Base-by-base conservation (phyloP, 768 basidiomycete species). In the Russula dissimulans region DNA sequence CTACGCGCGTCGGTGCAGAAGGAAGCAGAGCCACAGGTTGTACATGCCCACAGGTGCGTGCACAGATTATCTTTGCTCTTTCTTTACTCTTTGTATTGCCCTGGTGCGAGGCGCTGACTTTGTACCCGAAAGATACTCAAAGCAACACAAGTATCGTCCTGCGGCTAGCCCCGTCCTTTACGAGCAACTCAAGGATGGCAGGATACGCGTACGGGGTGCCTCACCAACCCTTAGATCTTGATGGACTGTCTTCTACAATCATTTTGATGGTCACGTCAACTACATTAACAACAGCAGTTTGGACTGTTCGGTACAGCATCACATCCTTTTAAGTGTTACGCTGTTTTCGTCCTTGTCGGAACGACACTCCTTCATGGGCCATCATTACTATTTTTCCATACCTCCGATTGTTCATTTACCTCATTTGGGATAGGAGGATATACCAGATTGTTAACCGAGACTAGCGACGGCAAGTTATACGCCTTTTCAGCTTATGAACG, bases 101-200 rank as follows among this genome's bases (percentile, higher is more conserved):
- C 46, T 41, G 48, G 39, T 4, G 14, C 9, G 9, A 26, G 17
- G 22, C 15, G 53, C 41, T 65, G 11, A 58, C 56, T 5, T 2
- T 15, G 52, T 29, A 15, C 57, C 38, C 6, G 45, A 14, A 57
- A 93, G 91, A 63, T 94, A 93, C 69, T 91, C 89, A 12, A 85
- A 87, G 62, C 85, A 91, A 67, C 81, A 80, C 75, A 90, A 85
- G 71, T 92, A 80, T 69, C 77, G 91, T 26, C 91, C 91, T 0
- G 91, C 91, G 11, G 89, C 91, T 6, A 91, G 87, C 61, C 90
- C 91, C 11, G 75, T 93, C 45, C 79, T 93, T 65, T 91, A 87
- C 0, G 88, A 92, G 68, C 78, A 75, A 18, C 73, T 93, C 62
- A 81, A 81, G 63, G 89, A 89, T 63, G 90, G 90, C 0, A 77